phyloP scores from a whole-genome alignment of 2,329 filamentous ascomycete genomes.

The Sarocladiaceae sp. region DNA sequence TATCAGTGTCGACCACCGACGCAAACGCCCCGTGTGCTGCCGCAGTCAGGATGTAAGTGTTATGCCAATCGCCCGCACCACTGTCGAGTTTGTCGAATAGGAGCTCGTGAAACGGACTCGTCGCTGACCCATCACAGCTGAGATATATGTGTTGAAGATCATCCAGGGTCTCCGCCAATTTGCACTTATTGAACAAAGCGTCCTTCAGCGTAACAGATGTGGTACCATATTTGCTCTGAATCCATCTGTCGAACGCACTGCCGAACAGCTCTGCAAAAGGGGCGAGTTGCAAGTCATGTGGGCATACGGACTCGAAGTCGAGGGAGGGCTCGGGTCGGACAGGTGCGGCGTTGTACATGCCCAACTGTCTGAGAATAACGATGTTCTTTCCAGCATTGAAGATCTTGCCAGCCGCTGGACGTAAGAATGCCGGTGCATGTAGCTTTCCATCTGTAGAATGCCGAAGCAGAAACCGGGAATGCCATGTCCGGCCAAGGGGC shows the following conservation, averaged over 20 bases:
- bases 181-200: conserved; percentile 63
- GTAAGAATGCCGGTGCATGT: conserved; percentile 69
- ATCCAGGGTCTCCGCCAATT: conserved; percentile 57
- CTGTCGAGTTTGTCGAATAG: conserved; percentile 72
- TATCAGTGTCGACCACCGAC: conserved; percentile 49
- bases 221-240: conserved; percentile 65
- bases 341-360: conserved; percentile 34
- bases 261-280: conserved; percentile 73
- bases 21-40: conserved; percentile 68
- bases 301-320: conserved; percentile 52
- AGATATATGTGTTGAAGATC: conserved; percentile 70
- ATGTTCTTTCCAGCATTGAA: conserved; percentile 87
- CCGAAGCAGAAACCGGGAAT: conserved; percentile 64
- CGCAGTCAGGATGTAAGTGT: conserved; percentile 75
- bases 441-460: conserved; percentile 52
- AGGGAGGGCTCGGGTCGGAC: conserved; percentile 39
- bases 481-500: conserved; percentile 65
- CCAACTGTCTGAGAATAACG: conserved; percentile 70
- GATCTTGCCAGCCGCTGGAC: conserved; percentile 61
- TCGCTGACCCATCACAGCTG: conserved; percentile 64
- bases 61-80: conserved; percentile 59
- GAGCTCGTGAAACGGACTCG: conserved; percentile 57
- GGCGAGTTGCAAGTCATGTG: conserved; percentile 39
- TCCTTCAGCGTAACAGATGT: conserved; percentile 60
- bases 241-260: conserved; percentile 66